These are phyloP conservation scores for sunflower (Helianthus annuus) DNA, from an alignment of 129 eudicot species.

Conservation along the genomic window HanXRQr2.0-SUNRISE NC_035446.2:144843431-144843930, in stretches of 20 bases:
- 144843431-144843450: constrained; percentile 65
- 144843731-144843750: not conserved
- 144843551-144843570: not conserved
- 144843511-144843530: constrained; percentile 70
- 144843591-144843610: not conserved
- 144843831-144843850: not conserved
- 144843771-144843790: not conserved
- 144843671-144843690: not conserved
- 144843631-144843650: not conserved
- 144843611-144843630: not conserved
- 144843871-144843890: not conserved
- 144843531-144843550: not conserved
- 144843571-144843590: not conserved
- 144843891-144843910: constrained; percentile 65
- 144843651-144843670: not conserved
- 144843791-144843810: not conserved
- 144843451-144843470: constrained; percentile 57
- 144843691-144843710: not conserved
- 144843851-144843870: constrained; percentile 7
- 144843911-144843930: constrained; percentile 90
- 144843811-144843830: not conserved
- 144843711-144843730: not conserved
- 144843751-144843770: not conserved
- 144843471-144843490: constrained; percentile 53
- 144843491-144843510: constrained; percentile 75